A percentile compares a stretch with the other conserved stretches of the same genome.
Evolutionary conservation across 768 basidiomycete genomes (phyloP).

Genomic region (Phylloporus scabripes): DNA sequence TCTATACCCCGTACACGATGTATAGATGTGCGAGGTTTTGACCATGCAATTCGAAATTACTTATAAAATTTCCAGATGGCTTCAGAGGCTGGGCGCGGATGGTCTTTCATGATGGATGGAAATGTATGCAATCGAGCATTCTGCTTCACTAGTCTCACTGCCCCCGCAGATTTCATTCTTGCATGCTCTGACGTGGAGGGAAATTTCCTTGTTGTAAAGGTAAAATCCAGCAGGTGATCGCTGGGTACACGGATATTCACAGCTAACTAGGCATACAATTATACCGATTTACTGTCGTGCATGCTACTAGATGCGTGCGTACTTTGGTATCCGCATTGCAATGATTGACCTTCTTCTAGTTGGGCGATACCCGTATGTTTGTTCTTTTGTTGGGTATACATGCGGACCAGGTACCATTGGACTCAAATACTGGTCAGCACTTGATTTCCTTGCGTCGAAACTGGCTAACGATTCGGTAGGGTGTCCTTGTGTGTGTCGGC

Average conservation of each 20-base stretch:
- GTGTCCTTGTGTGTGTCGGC: conserved; percentile 63
- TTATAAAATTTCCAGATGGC: conserved; percentile 49
- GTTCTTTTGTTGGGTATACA: conserved; percentile 78
- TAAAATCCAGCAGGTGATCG: conserved; percentile 14
- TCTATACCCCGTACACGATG: conserved; percentile 87
- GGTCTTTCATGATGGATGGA: conserved; percentile 76
- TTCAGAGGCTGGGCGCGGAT: conserved; percentile 77
- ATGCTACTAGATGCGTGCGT: conserved; percentile 87
- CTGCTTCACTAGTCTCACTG: conserved; percentile 3
- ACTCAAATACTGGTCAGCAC: conserved; percentile 65
- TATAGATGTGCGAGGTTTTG: conserved; percentile 59
- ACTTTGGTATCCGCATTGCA: not conserved
- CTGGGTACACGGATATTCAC: not conserved
- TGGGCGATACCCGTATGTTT: conserved; percentile 90
- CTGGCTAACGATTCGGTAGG: conserved; percentile 36
- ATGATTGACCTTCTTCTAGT: conserved; percentile 30
- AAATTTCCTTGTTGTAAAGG: conserved; percentile 82
- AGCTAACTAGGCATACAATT: conserved; percentile 61
- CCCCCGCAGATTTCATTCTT: conserved; percentile 59
- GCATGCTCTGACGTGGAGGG: conserved; percentile 83
- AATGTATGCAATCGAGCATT: conserved; percentile 47
- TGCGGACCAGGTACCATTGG: conserved; percentile 77
- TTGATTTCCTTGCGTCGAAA: not conserved
- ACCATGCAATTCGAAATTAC: not conserved
- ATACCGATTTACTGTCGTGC: conserved; percentile 81